phyloP scores from a whole-genome alignment of 192 early-diverging fungal genomes.

The Backusella psychrophila region DNA sequence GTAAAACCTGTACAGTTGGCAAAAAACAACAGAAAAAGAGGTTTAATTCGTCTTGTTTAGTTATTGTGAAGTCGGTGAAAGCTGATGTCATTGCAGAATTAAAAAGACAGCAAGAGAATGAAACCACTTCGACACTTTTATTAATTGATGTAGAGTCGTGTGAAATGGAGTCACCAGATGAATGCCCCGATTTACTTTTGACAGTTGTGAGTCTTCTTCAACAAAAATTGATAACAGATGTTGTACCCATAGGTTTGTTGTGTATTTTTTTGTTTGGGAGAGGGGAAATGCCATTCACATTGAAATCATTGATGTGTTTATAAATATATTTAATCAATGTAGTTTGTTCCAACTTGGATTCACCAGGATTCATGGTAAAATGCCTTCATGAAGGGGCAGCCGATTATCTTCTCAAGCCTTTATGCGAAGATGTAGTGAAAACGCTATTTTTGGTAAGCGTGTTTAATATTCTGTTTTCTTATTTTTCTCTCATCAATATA shows the following conservation, averaged over 20 bases:
- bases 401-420: conserved; percentile 55
- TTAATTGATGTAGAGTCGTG: conserved; percentile 8
- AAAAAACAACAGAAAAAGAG: background rate
- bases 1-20: background rate
- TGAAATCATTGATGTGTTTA: too few species aligned
- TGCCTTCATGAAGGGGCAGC: conserved; percentile 52
- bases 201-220: conserved; percentile 2
- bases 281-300: too few species aligned
- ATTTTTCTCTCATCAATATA: background rate
- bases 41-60: background rate
- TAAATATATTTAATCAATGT: background rate
- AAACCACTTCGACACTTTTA: conserved; percentile 6
- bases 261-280: too few species aligned
- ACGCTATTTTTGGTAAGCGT: conserved; percentile 53
- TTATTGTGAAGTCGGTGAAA: background rate
- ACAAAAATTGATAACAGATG: background rate
- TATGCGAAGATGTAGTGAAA: conserved; percentile 45
- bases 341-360: conserved; percentile 40
- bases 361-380: conserved; percentile 41
- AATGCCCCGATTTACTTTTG: conserved; percentile 9
- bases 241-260: conserved; percentile 6
- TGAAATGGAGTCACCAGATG: background rate
- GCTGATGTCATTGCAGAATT: background rate
- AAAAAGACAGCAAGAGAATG: conserved; percentile 7
- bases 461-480: background rate